Conservation (phyloP, 2,329 filamentous ascomycete species). For the Fusarium protoensiforme region DNA sequence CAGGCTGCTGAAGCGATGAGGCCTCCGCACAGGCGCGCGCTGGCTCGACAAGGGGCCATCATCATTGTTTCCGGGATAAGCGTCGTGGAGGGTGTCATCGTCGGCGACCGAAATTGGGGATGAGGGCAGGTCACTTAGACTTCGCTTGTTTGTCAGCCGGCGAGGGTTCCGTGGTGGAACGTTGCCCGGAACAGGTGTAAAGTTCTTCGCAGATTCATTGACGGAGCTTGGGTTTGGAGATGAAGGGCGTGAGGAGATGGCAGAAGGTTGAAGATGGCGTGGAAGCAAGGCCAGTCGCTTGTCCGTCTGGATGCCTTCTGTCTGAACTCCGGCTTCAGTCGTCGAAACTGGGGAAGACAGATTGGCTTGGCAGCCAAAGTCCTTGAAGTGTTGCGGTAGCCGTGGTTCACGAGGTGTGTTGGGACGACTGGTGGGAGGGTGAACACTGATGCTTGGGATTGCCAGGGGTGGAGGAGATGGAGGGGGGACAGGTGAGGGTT, state of each 20-base stretch:
- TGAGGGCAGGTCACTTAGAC: slow-evolving; percentile 60
- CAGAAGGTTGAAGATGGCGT: slow-evolving; percentile 80
- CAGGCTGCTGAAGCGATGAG: slow-evolving; percentile 83
- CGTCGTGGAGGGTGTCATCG: slow-evolving; percentile 63
- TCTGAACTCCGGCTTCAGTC: slow-evolving; percentile 71
- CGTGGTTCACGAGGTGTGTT: slow-evolving; percentile 78
- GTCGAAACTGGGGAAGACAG: slow-evolving; percentile 41
- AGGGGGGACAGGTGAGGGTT: slow-evolving; percentile 19
- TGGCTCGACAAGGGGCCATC: slow-evolving; percentile 76
- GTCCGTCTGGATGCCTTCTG: slow-evolving; percentile 89
- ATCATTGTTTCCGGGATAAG: slow-evolving; percentile 84
- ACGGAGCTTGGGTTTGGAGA: slow-evolving; percentile 59
- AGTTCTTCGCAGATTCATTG: slow-evolving; percentile 52
- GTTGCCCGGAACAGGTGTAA: slow-evolving; percentile 63
- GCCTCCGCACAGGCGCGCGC: slow-evolving; percentile 71
- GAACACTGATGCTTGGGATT: slow-evolving; percentile 90
- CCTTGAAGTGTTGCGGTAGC: slow-evolving; percentile 85
- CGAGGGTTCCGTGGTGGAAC: slow-evolving; percentile 70
- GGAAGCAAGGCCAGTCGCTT: slow-evolving; percentile 80
- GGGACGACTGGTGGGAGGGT: slow-evolving; percentile 88
- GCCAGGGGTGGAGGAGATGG: slow-evolving; percentile 55
- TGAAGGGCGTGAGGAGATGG: slow-evolving; percentile 71
- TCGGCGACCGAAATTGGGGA: slow-evolving; percentile 57
- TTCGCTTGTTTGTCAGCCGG: slow-evolving; percentile 60
- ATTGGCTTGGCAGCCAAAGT: slow-evolving; percentile 83